Conservation (phyloP, 2,329 filamentous ascomycete genomes). For the Colletotrichum sp. region DNA sequence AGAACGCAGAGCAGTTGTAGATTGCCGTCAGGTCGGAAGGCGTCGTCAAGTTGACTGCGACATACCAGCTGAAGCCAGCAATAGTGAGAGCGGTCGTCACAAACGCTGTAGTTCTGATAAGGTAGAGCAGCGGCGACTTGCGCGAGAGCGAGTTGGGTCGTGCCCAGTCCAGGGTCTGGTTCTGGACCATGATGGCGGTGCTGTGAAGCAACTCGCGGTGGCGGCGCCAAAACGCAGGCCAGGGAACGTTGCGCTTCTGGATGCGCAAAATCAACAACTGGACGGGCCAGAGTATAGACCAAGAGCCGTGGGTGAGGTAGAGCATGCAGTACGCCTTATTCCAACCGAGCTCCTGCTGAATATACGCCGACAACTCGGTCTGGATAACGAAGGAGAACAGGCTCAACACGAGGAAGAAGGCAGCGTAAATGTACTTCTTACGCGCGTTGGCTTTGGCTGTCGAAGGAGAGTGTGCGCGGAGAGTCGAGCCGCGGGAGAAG, state of each 20-base stretch:
- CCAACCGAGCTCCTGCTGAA: constrained; percentile 92
- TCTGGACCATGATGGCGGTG: constrained; percentile 82
- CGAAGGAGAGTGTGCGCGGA: constrained; percentile 73
- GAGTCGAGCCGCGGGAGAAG: constrained; percentile 63
- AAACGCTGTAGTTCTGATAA: constrained; percentile 79
- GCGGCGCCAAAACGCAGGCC: constrained; percentile 82
- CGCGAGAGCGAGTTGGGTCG: constrained; percentile 40
- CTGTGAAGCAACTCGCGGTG: constrained; percentile 57
- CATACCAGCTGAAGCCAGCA: constrained; percentile 92
- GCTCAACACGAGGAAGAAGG: constrained; percentile 81
- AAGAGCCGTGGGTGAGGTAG: constrained; percentile 95
- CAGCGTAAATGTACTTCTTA: constrained; percentile 87
- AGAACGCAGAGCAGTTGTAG: constrained; percentile 99
- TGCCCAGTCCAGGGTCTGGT: constrained; percentile 73
- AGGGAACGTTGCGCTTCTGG: constrained; percentile 79
- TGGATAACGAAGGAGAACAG: constrained; percentile 90
- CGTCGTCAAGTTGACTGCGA: constrained; percentile 92
- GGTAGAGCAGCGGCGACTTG: constrained; percentile 64
- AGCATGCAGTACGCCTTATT: constrained; percentile 99
- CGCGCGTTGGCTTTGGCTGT: constrained; percentile 58
- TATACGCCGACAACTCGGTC: constrained; percentile 94
- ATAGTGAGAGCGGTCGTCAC: constrained; percentile 88
- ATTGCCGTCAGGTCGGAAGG: constrained; percentile 95
- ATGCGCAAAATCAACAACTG: constrained; percentile 82
- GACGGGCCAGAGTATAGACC: constrained; percentile 86